Evolutionary conservation across 805 yeast genomes (phyloP).

Genomic region (Saturnispora sekii): DNA sequence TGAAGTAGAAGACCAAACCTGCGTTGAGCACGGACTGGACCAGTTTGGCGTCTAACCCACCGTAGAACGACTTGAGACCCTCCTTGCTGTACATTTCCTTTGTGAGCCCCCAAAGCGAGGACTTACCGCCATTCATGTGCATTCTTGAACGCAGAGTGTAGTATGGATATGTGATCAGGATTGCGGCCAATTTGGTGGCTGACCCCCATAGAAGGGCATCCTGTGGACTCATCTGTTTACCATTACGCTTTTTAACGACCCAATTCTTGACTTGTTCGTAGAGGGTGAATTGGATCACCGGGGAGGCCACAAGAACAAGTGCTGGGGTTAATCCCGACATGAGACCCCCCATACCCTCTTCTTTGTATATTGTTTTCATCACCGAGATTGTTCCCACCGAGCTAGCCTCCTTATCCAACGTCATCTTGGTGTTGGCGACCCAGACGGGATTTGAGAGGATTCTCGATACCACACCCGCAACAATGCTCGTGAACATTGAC

Average conservation of each 20-base stretch:
- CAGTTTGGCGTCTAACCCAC: slow-evolving; percentile 72
- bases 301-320: slow-evolving; percentile 73
- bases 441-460: slow-evolving; percentile 81
- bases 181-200: slow-evolving; percentile 81
- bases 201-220: slow-evolving; percentile 88
- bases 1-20: slow-evolving; percentile 82
- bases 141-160: slow-evolving; percentile 82
- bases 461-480: slow-evolving; percentile 83
- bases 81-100: slow-evolving; percentile 53
- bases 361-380: slow-evolving; percentile 40
- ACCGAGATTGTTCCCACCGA: slow-evolving; percentile 14
- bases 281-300: slow-evolving; percentile 84
- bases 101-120: slow-evolving; percentile 40
- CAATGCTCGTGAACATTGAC: slow-evolving; percentile 67
- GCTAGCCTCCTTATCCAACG: slow-evolving; percentile 34
- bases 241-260: slow-evolving; percentile 36
- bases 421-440: slow-evolving; percentile 90
- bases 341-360: slow-evolving; percentile 62
- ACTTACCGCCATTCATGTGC: slow-evolving; percentile 42
- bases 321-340: slow-evolving; percentile 89
- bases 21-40: slow-evolving; percentile 80
- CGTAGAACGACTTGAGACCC: slow-evolving; percentile 69
- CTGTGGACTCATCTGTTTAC: slow-evolving; percentile 49
- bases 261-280: slow-evolving; percentile 77
- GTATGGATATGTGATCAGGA: slow-evolving; percentile 82